Base-by-base conservation (phyloP, 164 flowering plant genomes). In the Malania oleifera region DNA sequence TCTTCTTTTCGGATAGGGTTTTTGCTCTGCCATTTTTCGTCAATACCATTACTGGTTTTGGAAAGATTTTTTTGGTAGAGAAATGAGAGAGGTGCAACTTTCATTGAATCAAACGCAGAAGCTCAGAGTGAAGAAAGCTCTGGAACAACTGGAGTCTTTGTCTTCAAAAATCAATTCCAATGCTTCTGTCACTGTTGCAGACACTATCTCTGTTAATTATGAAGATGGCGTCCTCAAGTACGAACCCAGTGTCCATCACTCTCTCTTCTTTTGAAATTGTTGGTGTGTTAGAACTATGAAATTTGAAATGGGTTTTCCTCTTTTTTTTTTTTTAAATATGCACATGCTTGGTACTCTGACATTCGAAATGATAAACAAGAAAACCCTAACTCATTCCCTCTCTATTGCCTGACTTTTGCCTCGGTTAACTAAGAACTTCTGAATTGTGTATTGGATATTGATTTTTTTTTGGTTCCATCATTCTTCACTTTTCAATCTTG, bases 161-260 rank as follows among this genome's bases (percentile, higher is more conserved):
- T 77, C 92, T 19, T 68, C 84, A 1, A 82, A 69, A 44, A 28
- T 67, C 54, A 79, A 75, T 52, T 59, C 85, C 51, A 64, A 77
- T 63, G 82, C 98, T 31, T 66, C 90, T 50, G 97, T 93, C 60
- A 79, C 83, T 28, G 81, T 93, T 59, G 83, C 96, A 45, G 99
- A 93, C 40, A 62, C 84, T 62, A 91, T 93, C 59, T 79, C 88
- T 46, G 85, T 86, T 62, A 79, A 80, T 75, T 67, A 75, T 62
- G 96, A 89, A 71, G 98, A 89, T 43, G 87, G 86, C 61, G 72
- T 85, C 47, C 96, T 91, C 82, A 89, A 91, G 97, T 91, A 78
- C 1, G 28, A 27, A 24, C 20, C 10, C 57, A 41, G n/a, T 27
- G 40, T 53, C 38, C 4, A 18, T 26, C 18, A 7, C 8, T 45